Percentiles rank a stretch among this genome's conserved stretches.
Conservation (phyloP, 345 rosid genomes). For the Syzygium oleosum region DNA sequence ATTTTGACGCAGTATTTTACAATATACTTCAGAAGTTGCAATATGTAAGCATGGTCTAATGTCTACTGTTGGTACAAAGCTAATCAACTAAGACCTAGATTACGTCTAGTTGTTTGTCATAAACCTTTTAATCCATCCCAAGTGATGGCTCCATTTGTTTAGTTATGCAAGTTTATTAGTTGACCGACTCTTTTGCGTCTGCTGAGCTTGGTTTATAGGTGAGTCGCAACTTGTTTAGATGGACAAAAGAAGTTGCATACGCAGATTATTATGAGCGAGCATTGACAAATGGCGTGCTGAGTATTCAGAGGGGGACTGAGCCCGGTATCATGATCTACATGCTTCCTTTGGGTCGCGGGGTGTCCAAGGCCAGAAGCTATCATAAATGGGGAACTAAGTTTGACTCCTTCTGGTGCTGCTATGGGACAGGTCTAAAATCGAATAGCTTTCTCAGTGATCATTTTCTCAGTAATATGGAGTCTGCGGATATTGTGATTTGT, state of each 20-base stretch:
- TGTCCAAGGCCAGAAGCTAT: constrained; percentile 62
- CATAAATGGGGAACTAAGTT: constrained; percentile 85
- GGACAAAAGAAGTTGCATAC: constrained; percentile 85
- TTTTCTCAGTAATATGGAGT: neutral
- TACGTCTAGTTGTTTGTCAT: neutral
- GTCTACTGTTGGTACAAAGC: neutral
- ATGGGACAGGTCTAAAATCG: constrained; percentile 66
- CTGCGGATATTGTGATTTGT: neutral
- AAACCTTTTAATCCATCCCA: neutral
- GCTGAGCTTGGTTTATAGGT: constrained; percentile 32
- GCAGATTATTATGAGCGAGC: constrained; percentile 96
- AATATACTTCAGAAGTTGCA: neutral
- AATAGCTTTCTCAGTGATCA: neutral
- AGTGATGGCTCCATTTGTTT: neutral
- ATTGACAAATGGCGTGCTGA: constrained; percentile 75
- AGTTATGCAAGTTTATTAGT: neutral
- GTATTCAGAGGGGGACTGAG: constrained; percentile 86
- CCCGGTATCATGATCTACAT: constrained; percentile 95
- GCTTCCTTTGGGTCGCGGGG: constrained; percentile 77
- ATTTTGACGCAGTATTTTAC: neutral
- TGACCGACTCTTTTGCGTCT: neutral
- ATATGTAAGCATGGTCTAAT: neutral
- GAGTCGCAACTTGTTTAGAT: constrained; percentile 76
- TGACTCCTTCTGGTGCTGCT: constrained; percentile 93
- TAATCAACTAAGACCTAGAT: neutral